phyloP scores from a whole-genome alignment of 495 filamentous ascomycete genomes.

The Pyronema omphalodes region DNA sequence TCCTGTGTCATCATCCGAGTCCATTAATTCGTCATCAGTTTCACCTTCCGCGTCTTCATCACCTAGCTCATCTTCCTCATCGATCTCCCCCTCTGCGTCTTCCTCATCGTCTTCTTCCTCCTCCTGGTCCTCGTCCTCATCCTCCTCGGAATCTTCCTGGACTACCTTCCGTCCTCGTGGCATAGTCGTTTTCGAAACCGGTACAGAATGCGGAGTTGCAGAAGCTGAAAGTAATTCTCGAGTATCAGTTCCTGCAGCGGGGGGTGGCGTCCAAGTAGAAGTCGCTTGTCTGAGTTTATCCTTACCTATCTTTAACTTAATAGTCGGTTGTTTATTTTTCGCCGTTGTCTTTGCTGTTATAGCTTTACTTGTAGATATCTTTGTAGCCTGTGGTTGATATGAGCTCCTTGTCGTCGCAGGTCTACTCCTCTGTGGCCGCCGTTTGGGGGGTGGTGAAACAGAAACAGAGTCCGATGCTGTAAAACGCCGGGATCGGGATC shows the following conservation, averaged over 20 bases:
- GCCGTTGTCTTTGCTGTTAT: not conserved
- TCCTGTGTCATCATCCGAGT: constrained; percentile 39
- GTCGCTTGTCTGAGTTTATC: constrained; percentile 23
- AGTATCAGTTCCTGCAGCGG: constrained; percentile 12
- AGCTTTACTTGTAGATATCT: not conserved
- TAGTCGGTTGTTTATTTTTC: constrained; percentile 6
- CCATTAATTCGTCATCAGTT: constrained; percentile 34
- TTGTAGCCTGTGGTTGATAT: not conserved
- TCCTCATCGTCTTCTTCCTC: constrained; percentile 36
- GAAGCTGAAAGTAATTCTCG: not conserved
- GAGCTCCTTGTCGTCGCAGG: constrained; percentile 2
- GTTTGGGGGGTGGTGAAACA: constrained; percentile 14
- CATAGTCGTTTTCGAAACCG: not conserved
- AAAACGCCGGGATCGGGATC: constrained; percentile 6
- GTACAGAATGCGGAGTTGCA: constrained; percentile 4
- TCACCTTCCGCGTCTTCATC: constrained; percentile 42
- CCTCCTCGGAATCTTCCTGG: constrained; percentile 37
- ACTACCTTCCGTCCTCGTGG: constrained; percentile 18
- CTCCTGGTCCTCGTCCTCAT: constrained; percentile 30
- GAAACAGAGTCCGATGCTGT: not conserved
- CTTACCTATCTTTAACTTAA: constrained; percentile 21
- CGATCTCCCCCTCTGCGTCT: constrained; percentile 26
- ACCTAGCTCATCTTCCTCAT: constrained; percentile 32
- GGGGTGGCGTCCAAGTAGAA: constrained; percentile 20
- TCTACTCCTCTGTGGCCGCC: constrained; percentile 12